Evolutionary conservation across 352 stramenopile species (phyloP), one percentile per base, ranked within the genome.

Genomic region (Phytophthora citrophthora): DNA sequence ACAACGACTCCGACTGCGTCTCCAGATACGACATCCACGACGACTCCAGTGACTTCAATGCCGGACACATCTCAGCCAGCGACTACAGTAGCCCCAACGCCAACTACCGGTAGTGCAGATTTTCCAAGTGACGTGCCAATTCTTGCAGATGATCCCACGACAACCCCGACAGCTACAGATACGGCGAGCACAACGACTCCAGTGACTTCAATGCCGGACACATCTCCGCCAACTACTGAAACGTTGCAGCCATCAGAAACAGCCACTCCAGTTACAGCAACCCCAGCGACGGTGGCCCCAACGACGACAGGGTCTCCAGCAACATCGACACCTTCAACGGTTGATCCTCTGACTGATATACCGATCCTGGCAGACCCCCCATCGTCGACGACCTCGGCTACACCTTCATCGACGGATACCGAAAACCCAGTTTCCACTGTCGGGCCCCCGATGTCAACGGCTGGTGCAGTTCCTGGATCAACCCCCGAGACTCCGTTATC

Each of bases 341-440:
- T 29, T 55, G 50, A n/a, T 24, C n/a, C 45, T 26, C 40, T 16
- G 5, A 27, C 34, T 23, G 38, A 61, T 45, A 44, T 67, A 45
- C 51, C 59, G 27, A 38, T 67, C 39, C 50, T 67, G 3, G 59
- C 59, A 10, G 59, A 67, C 49, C 7, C 41, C 31, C 48, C 54
- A 31, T 53, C 43, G 26, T 31, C 41, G 26, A 61, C 29, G 39
- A 36, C 43, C 40, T 50, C 46, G n/a, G 20, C 2, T 10, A 50
- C 45, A 10, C 45, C 55, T 44, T 45, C 46, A 32, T 61, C 41
- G 29, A 46, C 56, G 44, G 29, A 29, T 24, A 32, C 29, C 7
- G 29, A 32, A 32, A 32, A 2, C 29, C 29, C 34, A 50, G 60
- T 34, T 32, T 41, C 40, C 10, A 38, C 41, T 44, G 20, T 27